Conservation (phyloP, 2,329 filamentous ascomycete genomes). For the Sporothrix mexicana region DNA sequence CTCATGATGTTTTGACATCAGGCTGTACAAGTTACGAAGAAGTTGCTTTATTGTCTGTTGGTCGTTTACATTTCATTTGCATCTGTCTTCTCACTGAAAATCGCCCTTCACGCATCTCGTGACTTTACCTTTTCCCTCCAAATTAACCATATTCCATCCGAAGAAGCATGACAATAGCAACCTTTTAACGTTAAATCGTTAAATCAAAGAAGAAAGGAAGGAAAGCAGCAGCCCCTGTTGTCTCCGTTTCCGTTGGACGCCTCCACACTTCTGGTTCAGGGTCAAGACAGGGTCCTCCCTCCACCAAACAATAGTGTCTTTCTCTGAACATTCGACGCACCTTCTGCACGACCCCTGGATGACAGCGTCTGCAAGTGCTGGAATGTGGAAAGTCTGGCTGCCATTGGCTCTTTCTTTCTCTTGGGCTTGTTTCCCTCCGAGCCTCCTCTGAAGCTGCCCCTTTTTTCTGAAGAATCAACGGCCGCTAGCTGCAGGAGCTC, state of each 20-base stretch:
- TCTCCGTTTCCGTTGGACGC: slow-evolving; percentile 6
- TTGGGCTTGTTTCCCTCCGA: neutral
- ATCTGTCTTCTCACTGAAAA: neutral
- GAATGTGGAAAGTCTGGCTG: no score
- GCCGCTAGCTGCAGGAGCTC: slow-evolving; percentile 22
- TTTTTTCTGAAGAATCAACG: slow-evolving; percentile 27
- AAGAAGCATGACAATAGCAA: neutral
- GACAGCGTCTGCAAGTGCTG: neutral
- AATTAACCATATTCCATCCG: slow-evolving; percentile 10
- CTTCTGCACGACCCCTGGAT: neutral
- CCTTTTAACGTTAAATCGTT: slow-evolving; percentile 1
- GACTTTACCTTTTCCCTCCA: neutral
- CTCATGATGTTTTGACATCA: neutral
- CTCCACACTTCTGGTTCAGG: neutral
- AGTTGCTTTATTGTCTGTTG: neutral
- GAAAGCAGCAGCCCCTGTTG: neutral
- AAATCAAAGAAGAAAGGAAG: neutral
- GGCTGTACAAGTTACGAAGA: neutral
- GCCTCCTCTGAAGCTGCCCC: neutral
- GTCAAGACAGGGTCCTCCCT: neutral
- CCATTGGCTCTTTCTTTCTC: neutral
- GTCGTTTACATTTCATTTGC: neutral
- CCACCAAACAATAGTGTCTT: slow-evolving; percentile 3
- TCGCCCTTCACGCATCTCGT: neutral
- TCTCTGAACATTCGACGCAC: neutral